These are phyloP conservation scores for Aureobasidium sp. DNA, from an alignment of 2,329 filamentous ascomycete species.

Conservation along the genomic window DNA sequence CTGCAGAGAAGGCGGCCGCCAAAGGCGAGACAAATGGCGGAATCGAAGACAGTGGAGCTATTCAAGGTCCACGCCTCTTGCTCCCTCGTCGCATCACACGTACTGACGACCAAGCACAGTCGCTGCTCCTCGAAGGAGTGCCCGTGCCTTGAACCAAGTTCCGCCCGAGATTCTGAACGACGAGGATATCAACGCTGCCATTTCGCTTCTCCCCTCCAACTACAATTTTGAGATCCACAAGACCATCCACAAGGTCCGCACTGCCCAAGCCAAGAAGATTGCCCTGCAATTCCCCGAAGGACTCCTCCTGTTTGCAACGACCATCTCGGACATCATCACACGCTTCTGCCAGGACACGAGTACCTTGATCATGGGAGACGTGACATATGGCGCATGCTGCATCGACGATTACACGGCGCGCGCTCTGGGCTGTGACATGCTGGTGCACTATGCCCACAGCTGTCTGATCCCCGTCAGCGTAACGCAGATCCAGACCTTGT, in stretches of 20 bases:
- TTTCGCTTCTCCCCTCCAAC: constrained; percentile 81
- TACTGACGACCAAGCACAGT: constrained; percentile 41
- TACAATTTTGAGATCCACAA: constrained; percentile 99
- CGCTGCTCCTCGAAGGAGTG: constrained; percentile 62
- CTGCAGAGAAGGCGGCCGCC: constrained; percentile 54
- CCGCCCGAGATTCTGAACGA: constrained; percentile 82
- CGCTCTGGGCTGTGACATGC: constrained; percentile 84
- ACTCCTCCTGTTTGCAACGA: constrained; percentile 89
- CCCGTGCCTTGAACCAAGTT: constrained; percentile 83
- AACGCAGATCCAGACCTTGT: constrained; percentile 93
- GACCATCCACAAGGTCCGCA: constrained; percentile 89
- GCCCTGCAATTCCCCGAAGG: constrained; percentile 98
- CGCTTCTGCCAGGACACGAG: constrained; percentile 89
- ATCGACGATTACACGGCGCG: constrained; percentile 97
- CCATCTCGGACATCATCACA: constrained; percentile 90
- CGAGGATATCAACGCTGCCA: constrained; percentile 76
- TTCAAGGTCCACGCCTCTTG: constrained; percentile 53
- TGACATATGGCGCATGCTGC: constrained; percentile 96
- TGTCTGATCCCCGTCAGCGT: constrained; percentile 95
- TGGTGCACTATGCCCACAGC: constrained; percentile 95
- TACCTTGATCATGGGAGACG: constrained; percentile 97
- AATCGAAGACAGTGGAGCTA: constrained; percentile 56
- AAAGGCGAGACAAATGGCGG: constrained; percentile 35
- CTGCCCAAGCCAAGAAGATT: constrained; percentile 69
- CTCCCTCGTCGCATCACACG: no score